Evolutionary conservation across 805 yeast species (phyloP), one percentile per base, ranked within the genome.

Genomic region (Scheffersomyces amazonensis): DNA sequence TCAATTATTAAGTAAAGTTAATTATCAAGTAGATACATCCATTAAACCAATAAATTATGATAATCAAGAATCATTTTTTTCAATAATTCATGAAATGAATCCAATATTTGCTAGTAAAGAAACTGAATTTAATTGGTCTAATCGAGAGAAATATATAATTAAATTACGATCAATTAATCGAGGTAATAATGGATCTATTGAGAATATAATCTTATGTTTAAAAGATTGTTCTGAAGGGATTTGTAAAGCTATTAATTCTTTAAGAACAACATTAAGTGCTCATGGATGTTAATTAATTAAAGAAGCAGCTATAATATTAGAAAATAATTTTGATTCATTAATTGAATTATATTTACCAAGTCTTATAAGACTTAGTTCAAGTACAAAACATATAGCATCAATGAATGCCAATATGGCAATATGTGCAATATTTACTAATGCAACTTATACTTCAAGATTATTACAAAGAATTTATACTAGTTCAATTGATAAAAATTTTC

Each of bases 81-180:
- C 39, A 12, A 36, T 44, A 3, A 20, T 58, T 4, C 38, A 49
- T 7, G 55, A 46, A 1, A 39, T 57, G 31, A 9, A 32, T 1
- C 60, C 64, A 1, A 47, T 49, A 11, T 89, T 91, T 50, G 75
- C 70, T 7, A 84, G 83, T 4, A 70, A 83, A 51, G 99, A 93
- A 57, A 84, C 95, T 0, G 99, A 93, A 53, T 73, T 73, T 41
- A 93, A 93, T 55, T 93, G 99, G 99, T 61, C 68, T 16, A 48
- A 52, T 0, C 72, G 99, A 52, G 96, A 90, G 49, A 71, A 74
- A 36, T 66, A 66, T 35, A 73, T 88, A 2, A 50, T 74, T 1
- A 71, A 69, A 34, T 52, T 88, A 23, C 71, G 96, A 40, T 66
- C 75, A 2, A 60, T 83, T 3, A 44, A 87, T 3, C 60, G 88